A percentile compares a stretch with the other conserved stretches of the same genome.
These are phyloP conservation scores for Bertia moriformis DNA, from an alignment of 2,329 filamentous ascomycete genomes.

Conservation along the genomic window DNA sequence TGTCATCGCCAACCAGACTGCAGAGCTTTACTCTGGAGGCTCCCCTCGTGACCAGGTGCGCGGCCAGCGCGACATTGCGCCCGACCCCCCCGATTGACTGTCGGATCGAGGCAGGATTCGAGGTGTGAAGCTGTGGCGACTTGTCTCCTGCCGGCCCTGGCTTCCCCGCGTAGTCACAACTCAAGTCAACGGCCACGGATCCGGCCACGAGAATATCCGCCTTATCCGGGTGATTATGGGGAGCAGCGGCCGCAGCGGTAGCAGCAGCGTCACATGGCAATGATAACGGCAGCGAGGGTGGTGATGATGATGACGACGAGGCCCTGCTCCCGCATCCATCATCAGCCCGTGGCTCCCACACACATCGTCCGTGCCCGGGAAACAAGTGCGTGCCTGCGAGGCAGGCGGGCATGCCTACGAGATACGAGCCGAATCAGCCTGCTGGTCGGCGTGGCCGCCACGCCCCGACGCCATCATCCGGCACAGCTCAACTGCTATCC, in stretches of 20 bases:
- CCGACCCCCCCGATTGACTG: slow-evolving; percentile 85
- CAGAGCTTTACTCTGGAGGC: slow-evolving; percentile 53
- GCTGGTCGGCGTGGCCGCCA: no score
- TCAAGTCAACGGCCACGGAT: slow-evolving; percentile 76
- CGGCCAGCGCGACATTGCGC: slow-evolving; percentile 77
- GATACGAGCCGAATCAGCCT: no score
- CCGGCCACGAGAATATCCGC: slow-evolving; percentile 73
- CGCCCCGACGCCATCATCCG: slow-evolving; percentile 15
- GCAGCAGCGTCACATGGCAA: no score
- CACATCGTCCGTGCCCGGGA: no score
- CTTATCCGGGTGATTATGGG: no score
- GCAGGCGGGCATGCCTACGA: background rate
- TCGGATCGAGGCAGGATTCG: slow-evolving; percentile 68
- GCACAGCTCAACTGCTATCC: slow-evolving; percentile 36
- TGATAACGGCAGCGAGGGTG: no score
- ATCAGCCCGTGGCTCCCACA: no score
- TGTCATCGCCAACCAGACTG: slow-evolving; percentile 69
- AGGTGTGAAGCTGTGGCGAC: slow-evolving; percentile 54
- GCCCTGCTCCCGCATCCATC: no score
- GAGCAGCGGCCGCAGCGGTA: no score
- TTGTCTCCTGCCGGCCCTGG: slow-evolving; percentile 9
- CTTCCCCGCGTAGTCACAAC: slow-evolving; percentile 55
- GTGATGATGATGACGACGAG: no score
- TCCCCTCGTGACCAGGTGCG: slow-evolving; percentile 49
- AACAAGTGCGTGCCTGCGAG: no score